These are phyloP conservation scores for Microbotryomycetes sp. DNA, from an alignment of 1,284 basidiomycete species.

Conservation along the genomic window DNA sequence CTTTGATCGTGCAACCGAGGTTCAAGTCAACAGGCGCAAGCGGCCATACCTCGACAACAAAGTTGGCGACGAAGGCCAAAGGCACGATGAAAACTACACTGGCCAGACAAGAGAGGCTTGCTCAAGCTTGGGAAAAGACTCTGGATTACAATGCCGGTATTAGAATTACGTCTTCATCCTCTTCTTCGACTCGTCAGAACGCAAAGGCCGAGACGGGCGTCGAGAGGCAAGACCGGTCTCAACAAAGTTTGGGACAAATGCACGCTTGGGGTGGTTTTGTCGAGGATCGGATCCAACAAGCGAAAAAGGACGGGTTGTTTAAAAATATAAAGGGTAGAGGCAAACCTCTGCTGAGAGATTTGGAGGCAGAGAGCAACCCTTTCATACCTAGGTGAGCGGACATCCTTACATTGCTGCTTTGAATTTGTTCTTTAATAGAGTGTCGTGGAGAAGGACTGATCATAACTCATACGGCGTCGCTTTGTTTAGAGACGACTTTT, in stretches of 20 bases:
- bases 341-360: constrained; percentile 54
- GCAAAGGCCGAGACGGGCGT: neutral
- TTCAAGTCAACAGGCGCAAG: too few relatives aligned
- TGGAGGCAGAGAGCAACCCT: constrained; percentile 64
- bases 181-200: neutral
- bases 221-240: neutral
- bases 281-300: constrained; percentile 73
- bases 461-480: too few relatives aligned
- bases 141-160: constrained; percentile 19
- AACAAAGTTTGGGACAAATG: constrained; percentile 37
- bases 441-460: too few relatives aligned
- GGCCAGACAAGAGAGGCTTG: neutral
- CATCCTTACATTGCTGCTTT: neutral
- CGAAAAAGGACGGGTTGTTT: constrained; percentile 62
- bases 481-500: constrained; percentile 65
- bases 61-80: neutral
- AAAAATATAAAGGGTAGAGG: constrained; percentile 66
- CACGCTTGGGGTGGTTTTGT: constrained; percentile 67
- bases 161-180: too few relatives aligned
- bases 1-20: neutral
- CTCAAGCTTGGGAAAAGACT: constrained; percentile 16
- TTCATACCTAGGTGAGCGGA: constrained; percentile 42
- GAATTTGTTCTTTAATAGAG: too few relatives aligned
- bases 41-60: neutral
- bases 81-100: neutral